Evolutionary conservation across 176 grass and related monocot genomes (phyloP).

Genomic region (Oryza officinalis): DNA sequence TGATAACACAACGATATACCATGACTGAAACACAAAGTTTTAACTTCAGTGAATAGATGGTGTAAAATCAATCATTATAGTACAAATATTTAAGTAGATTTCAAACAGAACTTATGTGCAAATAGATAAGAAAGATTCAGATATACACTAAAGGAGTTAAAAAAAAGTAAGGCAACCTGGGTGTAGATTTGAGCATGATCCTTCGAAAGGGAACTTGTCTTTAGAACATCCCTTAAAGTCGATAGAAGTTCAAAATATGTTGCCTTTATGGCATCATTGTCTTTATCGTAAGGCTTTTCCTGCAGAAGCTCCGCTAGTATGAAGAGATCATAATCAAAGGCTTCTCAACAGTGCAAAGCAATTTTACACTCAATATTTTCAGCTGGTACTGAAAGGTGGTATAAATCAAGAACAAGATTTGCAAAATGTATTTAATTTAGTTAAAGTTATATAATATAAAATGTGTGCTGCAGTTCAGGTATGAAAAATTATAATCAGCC

Average conservation of each 20-base stretch:
- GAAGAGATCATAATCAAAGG: background rate
- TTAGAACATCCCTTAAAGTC: conserved; percentile 94
- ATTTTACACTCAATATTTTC: background rate
- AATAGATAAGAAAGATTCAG: conserved; percentile 10
- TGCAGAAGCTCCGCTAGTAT: conserved; percentile 26
- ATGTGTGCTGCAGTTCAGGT: background rate
- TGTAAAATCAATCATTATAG: background rate
- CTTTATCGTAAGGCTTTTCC: conserved; percentile 63
- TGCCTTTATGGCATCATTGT: conserved; percentile 71
- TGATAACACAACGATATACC: background rate
- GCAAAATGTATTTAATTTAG: conserved; percentile 11
- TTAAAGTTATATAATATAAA: background rate
- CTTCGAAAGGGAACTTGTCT: conserved; percentile 86
- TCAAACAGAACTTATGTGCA: too few species aligned
- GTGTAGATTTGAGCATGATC: conserved; percentile 94
- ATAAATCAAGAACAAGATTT: conserved; percentile 14
- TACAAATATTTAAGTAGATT: background rate
- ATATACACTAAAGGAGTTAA: background rate
- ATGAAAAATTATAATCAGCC: background rate
- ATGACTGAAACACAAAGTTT: background rate
- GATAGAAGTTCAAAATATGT: conserved; percentile 99
- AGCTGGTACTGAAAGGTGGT: conserved; percentile 2
- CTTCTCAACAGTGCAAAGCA: background rate
- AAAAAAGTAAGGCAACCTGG: conserved; percentile 49
- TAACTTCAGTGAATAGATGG: background rate